Conservation (phyloP, 352 stramenopile species). For the Globisporangium emineosum region DNA sequence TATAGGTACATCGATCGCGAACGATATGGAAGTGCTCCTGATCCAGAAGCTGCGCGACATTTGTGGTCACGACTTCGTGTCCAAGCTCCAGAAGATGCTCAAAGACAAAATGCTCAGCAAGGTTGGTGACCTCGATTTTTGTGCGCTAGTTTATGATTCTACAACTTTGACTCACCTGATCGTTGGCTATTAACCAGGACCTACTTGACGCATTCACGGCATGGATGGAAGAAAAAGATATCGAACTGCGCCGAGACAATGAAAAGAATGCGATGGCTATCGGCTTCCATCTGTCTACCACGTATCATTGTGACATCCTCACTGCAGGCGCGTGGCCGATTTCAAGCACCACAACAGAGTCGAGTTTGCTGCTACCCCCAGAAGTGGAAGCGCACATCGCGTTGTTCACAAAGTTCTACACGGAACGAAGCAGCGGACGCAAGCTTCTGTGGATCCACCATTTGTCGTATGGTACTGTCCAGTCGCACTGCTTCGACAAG, state of each 20-base stretch:
- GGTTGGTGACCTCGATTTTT: conserved; percentile 23
- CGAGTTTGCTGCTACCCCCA: conserved; percentile 54
- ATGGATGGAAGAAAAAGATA: conserved; percentile 73
- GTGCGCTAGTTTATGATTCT: neutral
- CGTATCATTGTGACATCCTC: conserved; percentile 77
- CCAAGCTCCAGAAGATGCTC: conserved; percentile 87
- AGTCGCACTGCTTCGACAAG: conserved; percentile 66
- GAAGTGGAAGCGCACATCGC: conserved; percentile 56
- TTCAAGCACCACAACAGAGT: conserved; percentile 49
- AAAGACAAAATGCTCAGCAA: conserved; percentile 86
- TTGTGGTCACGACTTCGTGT: conserved; percentile 84
- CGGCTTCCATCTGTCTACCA: conserved; percentile 49
- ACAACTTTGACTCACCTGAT: neutral
- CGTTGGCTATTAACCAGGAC: conserved; percentile 35
- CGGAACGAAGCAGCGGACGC: conserved; percentile 61
- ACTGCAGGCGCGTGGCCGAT: conserved; percentile 85
- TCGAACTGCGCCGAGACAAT: conserved; percentile 34
- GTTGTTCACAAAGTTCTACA: conserved; percentile 84
- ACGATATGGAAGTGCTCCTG: conserved; percentile 73
- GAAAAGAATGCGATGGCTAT: conserved; percentile 40
- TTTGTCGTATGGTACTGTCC: conserved; percentile 70
- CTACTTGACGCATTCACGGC: conserved; percentile 55
- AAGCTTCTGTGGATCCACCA: conserved; percentile 83
- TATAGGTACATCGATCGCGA: conserved; percentile 58
- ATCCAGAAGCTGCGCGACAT: conserved; percentile 86